A percentile compares a stretch with the other conserved stretches of the same genome.
These are phyloP conservation scores for Apiotrichum mycotoxinovorans DNA, from an alignment of 1,284 basidiomycete species.

Conservation along the genomic window DNA sequence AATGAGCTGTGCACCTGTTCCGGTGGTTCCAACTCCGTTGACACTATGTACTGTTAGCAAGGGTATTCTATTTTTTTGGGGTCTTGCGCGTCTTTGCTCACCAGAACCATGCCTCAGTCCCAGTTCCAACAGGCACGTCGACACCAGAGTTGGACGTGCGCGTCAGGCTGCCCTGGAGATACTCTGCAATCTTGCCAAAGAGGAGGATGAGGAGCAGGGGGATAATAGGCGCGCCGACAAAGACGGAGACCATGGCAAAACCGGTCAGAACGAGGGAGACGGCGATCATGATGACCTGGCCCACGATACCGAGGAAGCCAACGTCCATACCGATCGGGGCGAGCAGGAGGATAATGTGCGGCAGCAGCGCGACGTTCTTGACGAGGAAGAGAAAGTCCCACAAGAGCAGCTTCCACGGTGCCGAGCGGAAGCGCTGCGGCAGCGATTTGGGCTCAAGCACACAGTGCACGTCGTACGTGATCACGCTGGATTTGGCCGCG, in stretches of 20 bases:
- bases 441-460: not conserved
- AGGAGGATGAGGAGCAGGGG: not conserved
- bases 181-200: constrained; percentile 11
- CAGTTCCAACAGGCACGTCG: constrained; percentile 5
- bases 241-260: not conserved
- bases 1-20: constrained; percentile 24
- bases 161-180: not conserved
- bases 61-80: not conserved
- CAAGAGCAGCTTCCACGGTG: constrained; percentile 6
- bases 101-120: constrained; percentile 32
- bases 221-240: not conserved
- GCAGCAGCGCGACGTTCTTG: constrained; percentile 10
- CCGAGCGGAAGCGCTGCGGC: constrained; percentile 6
- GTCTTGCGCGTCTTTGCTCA: constrained; percentile 16
- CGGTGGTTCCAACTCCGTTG: constrained; percentile 37
- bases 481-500: constrained; percentile 7
- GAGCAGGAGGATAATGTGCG: constrained; percentile 20
- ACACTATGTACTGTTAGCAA: constrained; percentile 19
- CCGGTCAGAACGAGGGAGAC: constrained; percentile 21
- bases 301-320: constrained; percentile 7
- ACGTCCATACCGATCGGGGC: constrained; percentile 10
- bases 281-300: constrained; percentile 20
- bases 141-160: constrained; percentile 6
- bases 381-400: constrained; percentile 19
- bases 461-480: constrained; percentile 14